Base-by-base conservation (phyloP, 768 basidiomycete genomes). In the Kwoniella shandongensis region DNA sequence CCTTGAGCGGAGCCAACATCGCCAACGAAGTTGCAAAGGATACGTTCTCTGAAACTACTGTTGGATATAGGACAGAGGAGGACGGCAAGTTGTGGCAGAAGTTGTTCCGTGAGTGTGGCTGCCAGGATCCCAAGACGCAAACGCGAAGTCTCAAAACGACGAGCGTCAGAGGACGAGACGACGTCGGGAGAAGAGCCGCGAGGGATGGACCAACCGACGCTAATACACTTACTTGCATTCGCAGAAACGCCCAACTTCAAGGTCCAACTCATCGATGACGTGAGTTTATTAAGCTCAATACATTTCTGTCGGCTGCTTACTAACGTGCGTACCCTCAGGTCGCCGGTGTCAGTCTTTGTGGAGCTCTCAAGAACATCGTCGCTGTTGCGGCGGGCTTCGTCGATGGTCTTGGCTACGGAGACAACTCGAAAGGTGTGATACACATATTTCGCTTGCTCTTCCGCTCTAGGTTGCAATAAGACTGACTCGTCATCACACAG, bases 1-100 rank as follows among this genome's bases (percentile, higher is more conserved):
- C 79, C 1, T 64, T 81, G n/a, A 78, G 77, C 27, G 80, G 80
- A 4, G 80, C 80, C 40, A 81, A 81, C 65, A 80, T 81, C 54
- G 80, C 80, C 36, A 67, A 76, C 46, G 80, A 81, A 65, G 80
- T 81, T 42, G 80, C 80, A 1, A 66, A 54, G 29, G 80, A 78
- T 45, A 60, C 68, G 35, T 80, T 80, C 69, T 77, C 76, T 18
- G 80, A 81, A 70, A 81, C 80, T n/a, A 81, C 80, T 1, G 75
- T 81, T 44, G 80, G 80, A 2, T 80, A 79, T 56, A 63, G 78
- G 53, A 76, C 65, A n/a, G 51, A 74, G 48, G 75, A 75, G 50
- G 79, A 79, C 36, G 79, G 77, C 30, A 61, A 77, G 61, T 62
- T 78, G 47, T 81, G 79, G 79, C 70, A 78, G 63, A 63, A 65